phyloP scores from a whole-genome alignment of 768 basidiomycete genomes.

The Tylopilus vinaceipallidus region DNA sequence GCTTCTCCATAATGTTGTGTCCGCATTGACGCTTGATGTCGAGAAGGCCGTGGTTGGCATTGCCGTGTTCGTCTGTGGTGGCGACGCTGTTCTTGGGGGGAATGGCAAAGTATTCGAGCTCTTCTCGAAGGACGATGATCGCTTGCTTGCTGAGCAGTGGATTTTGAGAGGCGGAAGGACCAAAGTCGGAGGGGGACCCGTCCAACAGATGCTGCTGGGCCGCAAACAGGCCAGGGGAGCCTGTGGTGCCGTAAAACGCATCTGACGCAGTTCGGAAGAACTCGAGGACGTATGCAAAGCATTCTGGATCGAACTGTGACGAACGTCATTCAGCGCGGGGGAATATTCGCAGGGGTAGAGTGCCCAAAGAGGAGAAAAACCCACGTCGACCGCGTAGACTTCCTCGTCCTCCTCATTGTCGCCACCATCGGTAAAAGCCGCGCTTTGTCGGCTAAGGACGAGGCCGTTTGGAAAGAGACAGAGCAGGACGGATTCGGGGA shows the following conservation, averaged over 20 bases:
- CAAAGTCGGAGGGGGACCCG: conserved; percentile 54
- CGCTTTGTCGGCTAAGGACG: conserved; percentile 85
- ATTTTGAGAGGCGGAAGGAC: conserved; percentile 72
- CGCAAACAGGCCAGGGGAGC: conserved; percentile 66
- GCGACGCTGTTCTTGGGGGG: conserved; percentile 68
- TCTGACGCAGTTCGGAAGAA: conserved; percentile 92
- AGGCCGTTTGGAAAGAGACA: conserved; percentile 98
- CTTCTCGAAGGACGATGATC: conserved; percentile 96
- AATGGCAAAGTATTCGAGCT: conserved; percentile 97
- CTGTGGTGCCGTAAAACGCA: conserved; percentile 85
- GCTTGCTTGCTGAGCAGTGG: conserved; percentile 94
- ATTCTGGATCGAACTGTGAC: conserved; percentile 90
- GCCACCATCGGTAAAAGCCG: conserved; percentile 69
- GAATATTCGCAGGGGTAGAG: neutral
- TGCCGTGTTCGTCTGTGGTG: conserved; percentile 71
- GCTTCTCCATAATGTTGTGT: conserved; percentile 80
- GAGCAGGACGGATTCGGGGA: conserved; percentile 94
- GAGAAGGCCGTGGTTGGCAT: conserved; percentile 74
- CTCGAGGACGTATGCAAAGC: conserved; percentile 88
- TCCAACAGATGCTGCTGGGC: conserved; percentile 82
- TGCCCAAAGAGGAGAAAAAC: conserved; percentile 36
- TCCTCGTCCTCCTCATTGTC: conserved; percentile 83
- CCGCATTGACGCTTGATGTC: conserved; percentile 87
- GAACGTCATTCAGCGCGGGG: conserved; percentile 3
- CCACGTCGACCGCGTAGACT: conserved; percentile 93